Conservation (phyloP, 768 basidiomycete genomes). For the Tricholoma saponaceum region DNA sequence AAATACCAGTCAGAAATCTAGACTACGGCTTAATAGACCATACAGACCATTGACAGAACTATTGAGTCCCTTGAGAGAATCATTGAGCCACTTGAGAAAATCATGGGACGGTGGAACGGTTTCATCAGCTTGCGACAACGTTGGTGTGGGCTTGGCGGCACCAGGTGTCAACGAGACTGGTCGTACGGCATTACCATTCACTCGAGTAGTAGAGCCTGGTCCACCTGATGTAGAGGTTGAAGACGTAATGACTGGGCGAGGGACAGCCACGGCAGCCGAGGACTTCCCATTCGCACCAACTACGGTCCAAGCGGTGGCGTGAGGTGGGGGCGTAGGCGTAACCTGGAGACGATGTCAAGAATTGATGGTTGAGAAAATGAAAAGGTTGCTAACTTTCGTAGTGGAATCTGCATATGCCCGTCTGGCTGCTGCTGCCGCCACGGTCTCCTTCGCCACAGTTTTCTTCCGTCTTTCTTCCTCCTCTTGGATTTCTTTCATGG, state of each 20-base stretch:
- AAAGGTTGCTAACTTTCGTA: slow-evolving; percentile 50
- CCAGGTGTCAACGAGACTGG: slow-evolving; percentile 32
- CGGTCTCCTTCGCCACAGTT: slow-evolving; percentile 53
- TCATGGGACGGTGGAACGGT: slow-evolving; percentile 76
- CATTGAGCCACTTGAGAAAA: slow-evolving; percentile 88
- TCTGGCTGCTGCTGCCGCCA: slow-evolving; percentile 51
- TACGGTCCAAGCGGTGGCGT: slow-evolving; percentile 75
- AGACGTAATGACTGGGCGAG: slow-evolving; percentile 26
- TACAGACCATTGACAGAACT: slow-evolving; percentile 64
- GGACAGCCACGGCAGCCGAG: slow-evolving; percentile 25
- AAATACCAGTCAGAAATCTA: slow-evolving; percentile 3
- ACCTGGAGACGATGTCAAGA: slow-evolving; percentile 20
- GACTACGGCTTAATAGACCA: not conserved
- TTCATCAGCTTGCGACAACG: slow-evolving; percentile 53
- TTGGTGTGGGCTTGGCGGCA: slow-evolving; percentile 27
- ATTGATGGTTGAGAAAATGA: slow-evolving; percentile 6
- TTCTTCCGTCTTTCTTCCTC: slow-evolving; percentile 91
- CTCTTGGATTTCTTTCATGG: slow-evolving; percentile 98
- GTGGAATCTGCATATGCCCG: slow-evolving; percentile 79
- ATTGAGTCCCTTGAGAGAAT: slow-evolving; percentile 77
- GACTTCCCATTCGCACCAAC: slow-evolving; percentile 77
- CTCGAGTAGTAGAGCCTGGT: slow-evolving; percentile 29
- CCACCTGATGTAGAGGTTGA: slow-evolving; percentile 25
- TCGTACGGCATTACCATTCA: slow-evolving; percentile 35
- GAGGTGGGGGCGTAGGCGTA: slow-evolving; percentile 17